These are phyloP conservation scores for Triticum monococcum DNA, from an alignment of 176 grass and related monocot species.

Conservation along the genomic window DNA sequence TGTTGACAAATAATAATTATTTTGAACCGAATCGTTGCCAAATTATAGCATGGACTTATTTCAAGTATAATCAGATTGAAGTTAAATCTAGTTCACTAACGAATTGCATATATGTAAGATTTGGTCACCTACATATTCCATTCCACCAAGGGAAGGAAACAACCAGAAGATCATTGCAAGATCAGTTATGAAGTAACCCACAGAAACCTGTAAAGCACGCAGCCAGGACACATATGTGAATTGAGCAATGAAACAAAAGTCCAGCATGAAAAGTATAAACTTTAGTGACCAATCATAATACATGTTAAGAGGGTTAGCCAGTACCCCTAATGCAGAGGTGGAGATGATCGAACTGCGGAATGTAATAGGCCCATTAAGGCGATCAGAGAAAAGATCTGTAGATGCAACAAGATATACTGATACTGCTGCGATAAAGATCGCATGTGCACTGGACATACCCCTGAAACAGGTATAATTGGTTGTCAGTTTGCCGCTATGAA, in stretches of 20 bases:
- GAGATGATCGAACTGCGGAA: slow-evolving; percentile 77
- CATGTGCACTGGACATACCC: slow-evolving; percentile 93
- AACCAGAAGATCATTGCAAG: slow-evolving; percentile 94
- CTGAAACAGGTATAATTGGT: slow-evolving; percentile 54
- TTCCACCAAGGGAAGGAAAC: slow-evolving; percentile 91
- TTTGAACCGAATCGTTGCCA: not conserved
- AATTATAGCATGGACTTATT: slow-evolving; percentile 3
- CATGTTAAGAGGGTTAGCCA: slow-evolving; percentile 9
- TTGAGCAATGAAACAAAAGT: slow-evolving; percentile 27
- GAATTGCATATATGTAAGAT: not conserved
- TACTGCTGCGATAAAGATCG: slow-evolving; percentile 75
- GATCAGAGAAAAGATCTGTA: slow-evolving; percentile 92
- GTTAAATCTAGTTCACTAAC: slow-evolving; percentile 17
- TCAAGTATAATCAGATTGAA: not conserved
- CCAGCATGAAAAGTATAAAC: not conserved
- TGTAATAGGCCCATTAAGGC: slow-evolving; percentile 55
- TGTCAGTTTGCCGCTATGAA: slow-evolving; percentile 33
- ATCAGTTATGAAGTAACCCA: slow-evolving; percentile 89
- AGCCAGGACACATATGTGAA: slow-evolving; percentile 33
- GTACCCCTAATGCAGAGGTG: slow-evolving; percentile 80
- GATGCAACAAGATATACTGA: slow-evolving; percentile 71
- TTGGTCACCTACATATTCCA: slow-evolving; percentile 85
- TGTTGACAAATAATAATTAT: not conserved
- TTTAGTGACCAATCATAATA: not conserved
- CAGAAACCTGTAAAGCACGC: slow-evolving; percentile 69